Evolutionary conservation across 495 filamentous ascomycete genomes (phyloP).

Genomic region (Astrothelium macrocarpum): DNA sequence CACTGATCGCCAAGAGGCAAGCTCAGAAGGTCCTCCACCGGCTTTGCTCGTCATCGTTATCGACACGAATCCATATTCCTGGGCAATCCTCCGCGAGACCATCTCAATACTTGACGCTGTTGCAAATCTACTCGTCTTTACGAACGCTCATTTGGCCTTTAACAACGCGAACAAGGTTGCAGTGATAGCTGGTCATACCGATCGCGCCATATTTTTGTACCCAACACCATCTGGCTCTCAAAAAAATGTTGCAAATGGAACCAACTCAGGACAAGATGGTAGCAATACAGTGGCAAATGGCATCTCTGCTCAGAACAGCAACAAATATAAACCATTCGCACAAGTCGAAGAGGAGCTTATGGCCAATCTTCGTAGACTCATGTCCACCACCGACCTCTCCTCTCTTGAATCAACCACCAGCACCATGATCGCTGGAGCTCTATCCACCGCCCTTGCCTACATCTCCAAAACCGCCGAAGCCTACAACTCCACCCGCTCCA

Average conservation of each 20-base stretch:
- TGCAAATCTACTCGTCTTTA: conserved; percentile 86
- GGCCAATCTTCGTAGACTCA: conserved; percentile 55
- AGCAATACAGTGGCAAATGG: conserved; percentile 7
- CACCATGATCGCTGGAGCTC: conserved; percentile 79
- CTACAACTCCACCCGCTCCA: conserved; percentile 29
- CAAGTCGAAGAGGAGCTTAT: conserved; percentile 72
- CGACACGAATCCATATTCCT: conserved; percentile 94
- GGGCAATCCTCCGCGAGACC: conserved; percentile 63
- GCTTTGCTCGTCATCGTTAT: conserved; percentile 86
- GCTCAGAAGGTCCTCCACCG: conserved; percentile 55
- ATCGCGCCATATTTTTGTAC: conserved; percentile 81
- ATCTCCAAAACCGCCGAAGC: conserved; percentile 57
- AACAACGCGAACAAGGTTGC: conserved; percentile 88
- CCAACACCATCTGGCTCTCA: conserved; percentile 40
- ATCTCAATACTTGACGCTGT: conserved; percentile 80
- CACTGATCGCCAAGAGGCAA: conserved; percentile 68
- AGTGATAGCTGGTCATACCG: conserved; percentile 79
- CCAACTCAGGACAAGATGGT: conserved; percentile 7
- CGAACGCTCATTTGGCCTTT: conserved; percentile 89
- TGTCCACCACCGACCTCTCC: conserved; percentile 50
- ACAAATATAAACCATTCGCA: conserved; percentile 90
- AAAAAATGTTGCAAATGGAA: conserved; percentile 27
- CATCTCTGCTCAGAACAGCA: conserved; percentile 44
- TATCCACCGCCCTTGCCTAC: conserved; percentile 80
- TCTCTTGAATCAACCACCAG: conserved; percentile 55